Evolutionary conservation across 2,329 filamentous ascomycete species (phyloP).

Genomic region (Hypoxylon sp.): DNA sequence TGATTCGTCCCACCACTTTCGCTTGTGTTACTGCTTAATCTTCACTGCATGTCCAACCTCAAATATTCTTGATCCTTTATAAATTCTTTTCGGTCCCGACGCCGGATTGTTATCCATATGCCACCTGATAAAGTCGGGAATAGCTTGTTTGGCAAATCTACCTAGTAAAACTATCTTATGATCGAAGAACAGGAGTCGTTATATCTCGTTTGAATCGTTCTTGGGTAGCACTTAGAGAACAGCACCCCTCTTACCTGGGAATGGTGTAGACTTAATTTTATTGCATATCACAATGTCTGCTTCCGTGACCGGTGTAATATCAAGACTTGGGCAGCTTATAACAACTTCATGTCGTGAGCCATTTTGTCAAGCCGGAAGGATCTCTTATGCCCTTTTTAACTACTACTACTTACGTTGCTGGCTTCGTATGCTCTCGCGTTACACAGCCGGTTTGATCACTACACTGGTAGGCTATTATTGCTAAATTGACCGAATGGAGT

Average conservation of each 20-base stretch:
- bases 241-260: background rate
- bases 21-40: conserved; percentile 31
- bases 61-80: conserved; percentile 8
- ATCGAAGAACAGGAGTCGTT: background rate
- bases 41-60: background rate
- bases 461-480: conserved; percentile 1
- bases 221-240: background rate
- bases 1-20: conserved; percentile 28
- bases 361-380: background rate
- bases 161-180: conserved; percentile 3
- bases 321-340: background rate
- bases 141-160: background rate
- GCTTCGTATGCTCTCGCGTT: conserved; percentile 21
- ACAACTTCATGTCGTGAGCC: conserved; percentile 2
- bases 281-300: conserved; percentile 1
- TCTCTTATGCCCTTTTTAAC: background rate
- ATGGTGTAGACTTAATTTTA: background rate
- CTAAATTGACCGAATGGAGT: conserved; percentile 4
- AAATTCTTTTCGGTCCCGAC: conserved; percentile 26
- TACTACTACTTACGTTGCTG: background rate
- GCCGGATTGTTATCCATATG: background rate
- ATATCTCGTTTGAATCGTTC: background rate
- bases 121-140: conserved; percentile 10
- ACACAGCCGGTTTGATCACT: conserved; percentile 12
- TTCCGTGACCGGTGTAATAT: background rate